phyloP scores from a whole-genome alignment of 1,284 basidiomycete species.

The Moesziomyces globuligerus region DNA sequence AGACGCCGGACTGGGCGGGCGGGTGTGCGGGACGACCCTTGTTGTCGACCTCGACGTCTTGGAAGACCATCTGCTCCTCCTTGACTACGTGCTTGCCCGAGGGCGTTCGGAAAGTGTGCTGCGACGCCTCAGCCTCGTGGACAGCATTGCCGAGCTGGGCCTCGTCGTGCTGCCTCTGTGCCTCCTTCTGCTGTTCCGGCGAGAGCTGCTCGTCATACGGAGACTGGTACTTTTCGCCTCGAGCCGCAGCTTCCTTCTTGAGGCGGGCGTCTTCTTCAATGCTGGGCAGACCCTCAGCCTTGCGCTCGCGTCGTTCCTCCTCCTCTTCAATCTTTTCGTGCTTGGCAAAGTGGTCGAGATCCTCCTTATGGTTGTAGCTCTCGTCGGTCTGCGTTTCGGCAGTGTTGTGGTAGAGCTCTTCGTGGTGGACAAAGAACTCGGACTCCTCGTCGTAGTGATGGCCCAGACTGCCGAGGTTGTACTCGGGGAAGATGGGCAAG shows the following conservation, averaged over 20 bases:
- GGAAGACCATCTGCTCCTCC: slow-evolving; percentile 55
- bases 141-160: slow-evolving; percentile 57
- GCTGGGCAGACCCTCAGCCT: slow-evolving; percentile 78
- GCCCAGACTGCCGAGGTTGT: slow-evolving; percentile 75
- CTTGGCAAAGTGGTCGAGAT: slow-evolving; percentile 80
- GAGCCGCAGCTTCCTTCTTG: slow-evolving; percentile 48
- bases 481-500: slow-evolving; percentile 79
- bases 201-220: slow-evolving; percentile 62
- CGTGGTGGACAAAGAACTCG: slow-evolving; percentile 67
- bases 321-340: slow-evolving; percentile 87
- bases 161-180: slow-evolving; percentile 51
- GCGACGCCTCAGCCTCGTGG: slow-evolving; percentile 54
- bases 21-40: slow-evolving; percentile 55
- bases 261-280: slow-evolving; percentile 62
- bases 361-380: slow-evolving; percentile 85
- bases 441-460: slow-evolving; percentile 79
- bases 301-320: slow-evolving; percentile 84
- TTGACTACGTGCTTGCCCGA: slow-evolving; percentile 60
- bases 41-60: slow-evolving; percentile 49
- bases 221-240: slow-evolving; percentile 59
- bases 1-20: slow-evolving; percentile 12
- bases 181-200: slow-evolving; percentile 50
- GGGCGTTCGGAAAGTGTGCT: slow-evolving; percentile 65
- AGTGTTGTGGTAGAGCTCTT: slow-evolving; percentile 89
- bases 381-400: slow-evolving; percentile 97